A percentile compares a stretch with the other conserved stretches of the same genome.
These are phyloP conservation scores for Vitis rupestris DNA, from an alignment of 164 flowering plant genomes.

Conservation along the genomic window DNA sequence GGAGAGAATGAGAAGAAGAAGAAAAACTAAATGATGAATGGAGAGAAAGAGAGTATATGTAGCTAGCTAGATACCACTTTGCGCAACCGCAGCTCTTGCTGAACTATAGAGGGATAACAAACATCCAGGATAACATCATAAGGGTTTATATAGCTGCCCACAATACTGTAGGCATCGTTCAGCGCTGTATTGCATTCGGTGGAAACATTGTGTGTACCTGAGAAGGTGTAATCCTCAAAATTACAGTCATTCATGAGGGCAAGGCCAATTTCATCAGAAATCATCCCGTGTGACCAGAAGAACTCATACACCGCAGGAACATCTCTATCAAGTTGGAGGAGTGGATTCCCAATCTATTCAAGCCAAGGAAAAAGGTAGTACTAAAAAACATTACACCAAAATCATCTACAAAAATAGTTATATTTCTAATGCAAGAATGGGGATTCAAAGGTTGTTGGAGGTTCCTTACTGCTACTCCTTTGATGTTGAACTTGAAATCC, in stretches of 20 bases:
- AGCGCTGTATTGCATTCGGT: conserved; percentile 53
- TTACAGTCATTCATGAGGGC: conserved; percentile 74
- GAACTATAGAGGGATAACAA: conserved; percentile 84
- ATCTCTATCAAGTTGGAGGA: conserved; percentile 77
- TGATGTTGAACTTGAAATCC: conserved; percentile 77
- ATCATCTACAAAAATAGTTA: background rate
- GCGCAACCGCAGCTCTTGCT: conserved; percentile 82
- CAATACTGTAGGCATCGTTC: conserved; percentile 49
- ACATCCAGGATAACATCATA: conserved; percentile 93
- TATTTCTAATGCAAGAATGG: no score
- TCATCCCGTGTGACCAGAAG: conserved; percentile 98
- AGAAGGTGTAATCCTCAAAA: conserved; percentile 71
- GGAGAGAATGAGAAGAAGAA: background rate
- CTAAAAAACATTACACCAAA: no score
- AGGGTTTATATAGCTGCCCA: conserved; percentile 67
- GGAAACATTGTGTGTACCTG: conserved; percentile 58
- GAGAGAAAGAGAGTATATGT: background rate
- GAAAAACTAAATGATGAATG: background rate
- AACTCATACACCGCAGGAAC: conserved; percentile 65
- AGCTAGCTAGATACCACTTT: conserved; percentile 50
- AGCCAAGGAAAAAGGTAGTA: background rate
- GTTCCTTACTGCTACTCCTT: conserved; percentile 85
- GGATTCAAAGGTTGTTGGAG: no score
- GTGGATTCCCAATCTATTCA: conserved; percentile 88
- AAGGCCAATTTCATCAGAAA: conserved; percentile 88